Evolutionary conservation across 2,329 filamentous ascomycete genomes (phyloP).

Genomic region (Seiridium unicorne): DNA sequence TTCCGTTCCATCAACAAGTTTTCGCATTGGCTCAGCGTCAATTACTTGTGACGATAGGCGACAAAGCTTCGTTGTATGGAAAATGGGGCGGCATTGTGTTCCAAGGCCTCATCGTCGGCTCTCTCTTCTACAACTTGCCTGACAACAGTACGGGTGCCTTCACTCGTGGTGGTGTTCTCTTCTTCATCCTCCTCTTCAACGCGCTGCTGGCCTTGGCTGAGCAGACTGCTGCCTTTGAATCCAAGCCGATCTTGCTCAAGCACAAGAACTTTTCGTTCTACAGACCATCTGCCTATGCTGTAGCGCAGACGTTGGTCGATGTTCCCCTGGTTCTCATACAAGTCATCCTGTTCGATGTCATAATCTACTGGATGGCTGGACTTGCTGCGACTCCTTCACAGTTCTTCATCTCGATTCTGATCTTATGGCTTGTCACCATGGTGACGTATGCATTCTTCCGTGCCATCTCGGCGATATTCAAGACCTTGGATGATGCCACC

Average conservation of each 20-base stretch:
- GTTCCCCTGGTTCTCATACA: constrained; percentile 57
- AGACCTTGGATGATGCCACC: constrained; percentile 44
- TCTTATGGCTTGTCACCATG: constrained; percentile 53
- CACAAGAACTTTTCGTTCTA: constrained; percentile 70
- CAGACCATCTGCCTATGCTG: constrained; percentile 55
- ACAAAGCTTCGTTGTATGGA: constrained; percentile 22
- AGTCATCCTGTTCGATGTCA: constrained; percentile 55
- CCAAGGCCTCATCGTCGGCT: constrained; percentile 25
- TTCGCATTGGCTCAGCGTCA: constrained; percentile 38
- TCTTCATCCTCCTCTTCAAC: constrained; percentile 62
- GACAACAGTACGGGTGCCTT: constrained; percentile 48
- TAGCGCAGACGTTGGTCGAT: constrained; percentile 34
- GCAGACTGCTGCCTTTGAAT: constrained; percentile 56
- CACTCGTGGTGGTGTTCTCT: constrained; percentile 57
- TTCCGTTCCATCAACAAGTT: constrained; percentile 37
- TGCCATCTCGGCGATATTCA: constrained; percentile 44
- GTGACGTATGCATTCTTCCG: constrained; percentile 55
- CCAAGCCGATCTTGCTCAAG: constrained; percentile 63
- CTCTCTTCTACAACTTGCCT: constrained; percentile 22
- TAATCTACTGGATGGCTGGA: constrained; percentile 61
- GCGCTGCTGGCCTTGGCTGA: constrained; percentile 58
- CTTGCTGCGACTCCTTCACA: constrained; percentile 55
- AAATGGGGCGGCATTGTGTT: constrained; percentile 26
- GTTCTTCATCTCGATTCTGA: constrained; percentile 59
- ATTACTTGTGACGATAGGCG: constrained; percentile 25